A percentile compares a stretch with the other conserved stretches of the same genome.
These are phyloP conservation scores for Leccinum solheimii DNA, from an alignment of 1,284 basidiomycete genomes.

Conservation along the genomic window DNA sequence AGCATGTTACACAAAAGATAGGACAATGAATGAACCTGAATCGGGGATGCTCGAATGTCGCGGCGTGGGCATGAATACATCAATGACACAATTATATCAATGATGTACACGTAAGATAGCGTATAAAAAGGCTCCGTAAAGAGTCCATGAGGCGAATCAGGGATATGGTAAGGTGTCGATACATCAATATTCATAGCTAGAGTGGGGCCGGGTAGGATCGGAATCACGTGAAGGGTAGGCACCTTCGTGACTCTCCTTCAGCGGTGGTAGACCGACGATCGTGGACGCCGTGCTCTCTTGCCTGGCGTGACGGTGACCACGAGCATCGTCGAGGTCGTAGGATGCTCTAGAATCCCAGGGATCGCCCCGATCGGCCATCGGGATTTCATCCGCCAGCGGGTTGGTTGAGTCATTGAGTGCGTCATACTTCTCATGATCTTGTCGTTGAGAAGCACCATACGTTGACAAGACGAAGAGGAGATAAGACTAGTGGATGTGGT, in stretches of 20 bases:
- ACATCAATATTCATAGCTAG: slow-evolving; percentile 40
- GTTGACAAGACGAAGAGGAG: slow-evolving; percentile 68
- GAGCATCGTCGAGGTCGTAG: slow-evolving; percentile 42
- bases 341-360: slow-evolving; percentile 73
- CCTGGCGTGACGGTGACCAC: slow-evolving; percentile 46
- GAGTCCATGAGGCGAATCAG: slow-evolving; percentile 12
- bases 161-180: slow-evolving; percentile 15
- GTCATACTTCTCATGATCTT: slow-evolving; percentile 80
- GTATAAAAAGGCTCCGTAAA: slow-evolving; percentile 2
- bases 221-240: slow-evolving; percentile 12
- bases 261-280: slow-evolving; percentile 50
- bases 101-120: not conserved
- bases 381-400: slow-evolving; percentile 64
- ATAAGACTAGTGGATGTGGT: slow-evolving; percentile 52
- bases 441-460: slow-evolving; percentile 74
- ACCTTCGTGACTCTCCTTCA: slow-evolving; percentile 42
- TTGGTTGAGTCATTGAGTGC: slow-evolving; percentile 68
- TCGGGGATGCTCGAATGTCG: not conserved
- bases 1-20: slow-evolving; percentile 26
- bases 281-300: slow-evolving; percentile 57
- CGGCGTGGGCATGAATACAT: not conserved
- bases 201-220: slow-evolving; percentile 41
- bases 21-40: slow-evolving; percentile 7
- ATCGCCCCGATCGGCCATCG: slow-evolving; percentile 62
- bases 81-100: not conserved